Conservation (phyloP, 495 filamentous ascomycete species). For the Amphirosellinia nigrospora region DNA sequence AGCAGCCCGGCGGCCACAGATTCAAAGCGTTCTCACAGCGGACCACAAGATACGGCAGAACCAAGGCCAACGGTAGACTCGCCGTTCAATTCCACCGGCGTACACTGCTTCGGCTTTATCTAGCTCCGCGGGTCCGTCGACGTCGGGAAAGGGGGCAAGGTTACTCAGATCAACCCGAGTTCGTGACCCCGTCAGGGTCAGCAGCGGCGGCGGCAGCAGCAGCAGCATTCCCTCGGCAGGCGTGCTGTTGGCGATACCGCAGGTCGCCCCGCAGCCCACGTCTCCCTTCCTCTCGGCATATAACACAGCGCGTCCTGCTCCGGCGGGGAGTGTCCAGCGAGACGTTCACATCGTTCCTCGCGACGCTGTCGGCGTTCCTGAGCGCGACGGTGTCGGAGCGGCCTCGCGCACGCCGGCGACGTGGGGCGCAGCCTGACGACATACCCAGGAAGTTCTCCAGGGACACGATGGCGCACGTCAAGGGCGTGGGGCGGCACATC, state of each 20-base stretch:
- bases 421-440: slow-evolving; percentile 29
- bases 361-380: slow-evolving; percentile 37
- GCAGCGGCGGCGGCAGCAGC: not conserved
- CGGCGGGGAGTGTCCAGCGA: slow-evolving; percentile 31
- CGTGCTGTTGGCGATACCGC: slow-evolving; percentile 35
- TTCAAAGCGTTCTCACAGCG: slow-evolving; percentile 8
- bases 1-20: not conserved
- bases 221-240: not conserved
- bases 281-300: slow-evolving; percentile 35
- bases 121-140: slow-evolving; percentile 16
- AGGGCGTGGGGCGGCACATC: slow-evolving; percentile 25
- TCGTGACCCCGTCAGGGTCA: not conserved
- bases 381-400: slow-evolving; percentile 33
- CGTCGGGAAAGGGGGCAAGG: not conserved
- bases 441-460: slow-evolving; percentile 31
- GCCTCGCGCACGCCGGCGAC: slow-evolving; percentile 32
- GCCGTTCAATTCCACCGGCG: slow-evolving; percentile 34
- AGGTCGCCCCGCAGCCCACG: slow-evolving; percentile 26
- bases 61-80: slow-evolving; percentile 27
- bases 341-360: slow-evolving; percentile 35
- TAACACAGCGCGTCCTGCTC: slow-evolving; percentile 25
- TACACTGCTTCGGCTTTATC: not conserved
- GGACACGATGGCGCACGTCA: slow-evolving; percentile 28
- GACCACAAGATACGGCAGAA: not conserved
- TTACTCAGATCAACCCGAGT: slow-evolving; percentile 7